Conservation (phyloP, 345 rosid genomes). For the Moricandia arvensis region DNA sequence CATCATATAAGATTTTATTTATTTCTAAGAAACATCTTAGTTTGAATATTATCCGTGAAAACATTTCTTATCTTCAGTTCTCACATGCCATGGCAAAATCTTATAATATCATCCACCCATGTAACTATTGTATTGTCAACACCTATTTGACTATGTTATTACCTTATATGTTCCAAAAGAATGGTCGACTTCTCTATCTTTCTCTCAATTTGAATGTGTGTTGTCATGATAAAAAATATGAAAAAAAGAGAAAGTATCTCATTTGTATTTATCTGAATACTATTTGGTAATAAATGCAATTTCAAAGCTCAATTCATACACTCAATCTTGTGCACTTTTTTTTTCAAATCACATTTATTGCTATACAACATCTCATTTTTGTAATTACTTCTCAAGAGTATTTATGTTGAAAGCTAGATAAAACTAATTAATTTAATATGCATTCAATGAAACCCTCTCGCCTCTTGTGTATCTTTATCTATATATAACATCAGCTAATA, state of each 20-base stretch:
- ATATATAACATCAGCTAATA: slow-evolving; percentile 16
- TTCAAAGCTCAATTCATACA: slow-evolving; percentile 34
- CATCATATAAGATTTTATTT: neutral
- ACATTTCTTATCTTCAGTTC: neutral
- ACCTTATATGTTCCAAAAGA: neutral
- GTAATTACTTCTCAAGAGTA: slow-evolving; percentile 2
- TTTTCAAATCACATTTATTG: slow-evolving; percentile 33
- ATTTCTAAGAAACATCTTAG: no score
- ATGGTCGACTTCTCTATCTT: neutral
- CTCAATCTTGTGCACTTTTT: slow-evolving; percentile 28
- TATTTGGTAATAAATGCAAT: slow-evolving; percentile 34
- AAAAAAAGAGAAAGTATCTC: neutral
- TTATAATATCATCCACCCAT: slow-evolving; percentile 9
- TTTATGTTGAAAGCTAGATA: slow-evolving; percentile 32
- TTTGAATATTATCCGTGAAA: no score
- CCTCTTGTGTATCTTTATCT: slow-evolving; percentile 5
- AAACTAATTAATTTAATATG: slow-evolving; percentile 22
- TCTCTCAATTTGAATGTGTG: neutral
- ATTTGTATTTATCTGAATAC: slow-evolving; percentile 33
- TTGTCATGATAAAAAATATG: neutral
- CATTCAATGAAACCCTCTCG: slow-evolving; percentile 17
- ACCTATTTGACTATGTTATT: neutral
- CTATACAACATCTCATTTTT: slow-evolving; percentile 13
- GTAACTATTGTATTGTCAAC: neutral
- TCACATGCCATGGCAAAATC: slow-evolving; percentile 5